Evolutionary conservation across 1,139 yeast species (phyloP).

Genomic region (Fermentozyma sake): DNA sequence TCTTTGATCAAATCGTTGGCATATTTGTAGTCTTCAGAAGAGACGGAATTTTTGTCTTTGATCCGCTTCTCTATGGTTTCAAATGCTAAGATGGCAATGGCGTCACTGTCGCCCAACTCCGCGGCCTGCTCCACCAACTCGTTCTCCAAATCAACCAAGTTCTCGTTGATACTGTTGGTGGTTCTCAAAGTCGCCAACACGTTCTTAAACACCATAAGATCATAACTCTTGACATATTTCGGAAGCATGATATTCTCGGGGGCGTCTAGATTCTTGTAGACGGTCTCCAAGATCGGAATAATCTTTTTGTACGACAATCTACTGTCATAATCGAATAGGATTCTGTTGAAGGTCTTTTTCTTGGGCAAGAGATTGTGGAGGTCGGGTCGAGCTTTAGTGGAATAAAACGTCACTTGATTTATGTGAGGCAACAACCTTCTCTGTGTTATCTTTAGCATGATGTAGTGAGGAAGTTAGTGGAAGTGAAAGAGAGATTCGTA

Average conservation of each 20-base stretch:
- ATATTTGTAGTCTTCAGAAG: slow-evolving; percentile 52
- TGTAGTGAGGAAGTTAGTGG: too few species aligned
- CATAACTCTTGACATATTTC: slow-evolving; percentile 43
- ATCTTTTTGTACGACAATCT: slow-evolving; percentile 50
- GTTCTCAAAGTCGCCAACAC: slow-evolving; percentile 58
- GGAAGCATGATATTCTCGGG: slow-evolving; percentile 39
- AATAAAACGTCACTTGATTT: too few species aligned
- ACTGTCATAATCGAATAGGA: slow-evolving; percentile 64
- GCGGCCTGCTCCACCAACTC: slow-evolving; percentile 78
- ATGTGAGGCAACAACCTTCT: background rate
- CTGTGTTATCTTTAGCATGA: too few species aligned
- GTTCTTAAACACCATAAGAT: slow-evolving; percentile 64
- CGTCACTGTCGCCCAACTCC: slow-evolving; percentile 76
- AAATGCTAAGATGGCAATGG: slow-evolving; percentile 67
- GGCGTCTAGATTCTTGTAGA: slow-evolving; percentile 44
- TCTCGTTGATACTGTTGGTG: slow-evolving; percentile 53
- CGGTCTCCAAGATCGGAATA: slow-evolving; percentile 45
- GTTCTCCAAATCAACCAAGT: slow-evolving; percentile 59
- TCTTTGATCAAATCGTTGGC: slow-evolving; percentile 61
- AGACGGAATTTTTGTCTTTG: slow-evolving; percentile 19
- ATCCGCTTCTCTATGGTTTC: slow-evolving; percentile 41
- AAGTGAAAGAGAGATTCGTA: too few species aligned
- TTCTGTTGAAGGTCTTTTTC: slow-evolving; percentile 50
- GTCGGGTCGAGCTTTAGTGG: slow-evolving; percentile 31
- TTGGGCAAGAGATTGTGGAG: slow-evolving; percentile 54